Percentiles rank a stretch among this genome's conserved stretches.
Evolutionary conservation across 2,329 filamentous ascomycete genomes (phyloP).

Genomic region (Fusarium sp.): DNA sequence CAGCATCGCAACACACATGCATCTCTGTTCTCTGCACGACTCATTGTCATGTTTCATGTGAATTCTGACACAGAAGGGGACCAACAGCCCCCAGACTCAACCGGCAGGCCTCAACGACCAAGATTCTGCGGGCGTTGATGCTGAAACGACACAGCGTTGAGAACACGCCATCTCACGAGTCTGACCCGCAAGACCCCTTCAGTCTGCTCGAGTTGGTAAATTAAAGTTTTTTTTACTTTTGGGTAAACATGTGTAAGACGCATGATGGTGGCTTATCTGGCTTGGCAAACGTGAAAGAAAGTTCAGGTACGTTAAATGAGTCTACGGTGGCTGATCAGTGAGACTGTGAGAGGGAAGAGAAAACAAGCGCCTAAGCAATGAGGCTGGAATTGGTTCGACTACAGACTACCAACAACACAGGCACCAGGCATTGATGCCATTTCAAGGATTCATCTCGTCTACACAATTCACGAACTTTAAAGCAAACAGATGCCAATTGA

Average conservation of each 20-base stretch:
- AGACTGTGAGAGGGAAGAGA: slow-evolving; percentile 8
- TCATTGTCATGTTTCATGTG: slow-evolving; percentile 19
- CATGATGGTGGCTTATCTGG: slow-evolving; percentile 1
- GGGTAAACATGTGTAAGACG: not conserved
- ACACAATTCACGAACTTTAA: slow-evolving; percentile 1
- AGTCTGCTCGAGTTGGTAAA: not conserved
- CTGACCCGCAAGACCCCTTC: slow-evolving; percentile 17
- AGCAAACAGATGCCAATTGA: not conserved
- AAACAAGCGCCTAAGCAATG: slow-evolving; percentile 1
- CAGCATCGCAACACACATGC: slow-evolving; percentile 7
- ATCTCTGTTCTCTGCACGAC: not conserved
- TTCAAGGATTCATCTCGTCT: slow-evolving; percentile 36
- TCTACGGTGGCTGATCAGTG: slow-evolving; percentile 5
- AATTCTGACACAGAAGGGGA: not conserved
- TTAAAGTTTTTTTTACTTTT: not conserved
- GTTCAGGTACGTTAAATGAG: slow-evolving; percentile 15
- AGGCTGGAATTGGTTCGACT: not conserved
- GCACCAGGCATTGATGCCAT: slow-evolving; percentile 7
- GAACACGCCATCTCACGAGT: slow-evolving; percentile 27
- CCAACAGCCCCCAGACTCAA: slow-evolving; percentile 8
- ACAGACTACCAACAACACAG: not conserved
- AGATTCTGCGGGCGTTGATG: slow-evolving; percentile 25
- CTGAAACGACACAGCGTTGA: slow-evolving; percentile 34
- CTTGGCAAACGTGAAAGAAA: slow-evolving; percentile 9
- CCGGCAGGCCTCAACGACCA: slow-evolving; percentile 22